Base-by-base conservation (phyloP, 495 filamentous ascomycete species). In the Bathelium albidoporum region DNA sequence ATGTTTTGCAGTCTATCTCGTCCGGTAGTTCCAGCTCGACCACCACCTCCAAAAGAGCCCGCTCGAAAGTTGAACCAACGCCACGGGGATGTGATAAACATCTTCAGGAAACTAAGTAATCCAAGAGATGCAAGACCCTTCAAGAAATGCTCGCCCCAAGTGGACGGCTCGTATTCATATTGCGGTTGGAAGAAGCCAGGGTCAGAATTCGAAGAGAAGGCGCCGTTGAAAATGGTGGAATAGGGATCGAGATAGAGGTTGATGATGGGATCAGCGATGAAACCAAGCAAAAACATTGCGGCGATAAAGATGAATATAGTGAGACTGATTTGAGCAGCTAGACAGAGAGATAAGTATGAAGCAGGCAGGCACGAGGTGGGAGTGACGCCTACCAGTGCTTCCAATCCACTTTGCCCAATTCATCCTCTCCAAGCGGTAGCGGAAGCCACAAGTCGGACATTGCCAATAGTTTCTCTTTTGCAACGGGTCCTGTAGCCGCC, bases 211-310 rank as follows among this genome's bases (percentile, higher is more conserved):
- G 20, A 5, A 4, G 49, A 55, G 24, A 55, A 55, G 24, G 49
- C 49, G 49, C 49, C 49, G 49, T 55, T 28, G 60, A 61, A 69
- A 24, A 69, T 43, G 22, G 80, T 80, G 31, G 78, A 78, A 61
- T 85, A 74, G 0, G 90, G 89, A 70, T 95, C 90, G 18, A 93
- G 73, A 77, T 91, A 95, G 22, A 95, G 77, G 65, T 89, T 88
- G 71, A 98, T 89, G 68, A 97, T 90, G 12, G 91, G 91, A 76
- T 97, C 93, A 65, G 90, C 91, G 71, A 97, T 75, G 69, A 97
- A 97, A 61, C 91, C 91, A 65, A 95, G 82, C 1, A 90, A 5
- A 67, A 92, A 97, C 32, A 95, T 76, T 52, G 85, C 80, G 39
- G 86, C 62, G 14, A 90, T 34, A 55, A 95, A 77, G 65, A 96